These are phyloP conservation scores for Torulaspora indica DNA, from an alignment of 805 yeast species.

Conservation along the genomic window DNA sequence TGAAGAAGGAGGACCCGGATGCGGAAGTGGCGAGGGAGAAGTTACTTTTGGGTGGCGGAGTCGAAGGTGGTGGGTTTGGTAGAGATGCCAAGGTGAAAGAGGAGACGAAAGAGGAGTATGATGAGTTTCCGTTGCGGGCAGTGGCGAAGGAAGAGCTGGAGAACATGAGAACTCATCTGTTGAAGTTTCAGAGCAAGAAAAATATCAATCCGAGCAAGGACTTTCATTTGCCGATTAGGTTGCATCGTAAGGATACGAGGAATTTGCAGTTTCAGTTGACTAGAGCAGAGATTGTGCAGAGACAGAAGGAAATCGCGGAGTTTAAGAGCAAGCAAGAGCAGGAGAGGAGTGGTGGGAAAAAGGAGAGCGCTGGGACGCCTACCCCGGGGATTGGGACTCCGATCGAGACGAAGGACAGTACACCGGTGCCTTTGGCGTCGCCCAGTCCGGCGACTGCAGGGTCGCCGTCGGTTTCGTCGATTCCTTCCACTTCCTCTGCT, in stretches of 20 bases:
- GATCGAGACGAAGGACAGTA: neutral
- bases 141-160: conserved; percentile 67
- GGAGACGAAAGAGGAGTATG: conserved; percentile 33
- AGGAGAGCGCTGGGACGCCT: conserved; percentile 14
- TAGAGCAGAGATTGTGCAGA: conserved; percentile 65
- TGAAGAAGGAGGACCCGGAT: conserved; percentile 36
- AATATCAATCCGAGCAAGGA: conserved; percentile 65
- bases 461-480: conserved; percentile 2
- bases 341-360: conserved; percentile 32
- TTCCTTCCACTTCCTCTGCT: neutral
- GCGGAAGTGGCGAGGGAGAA: conserved; percentile 26
- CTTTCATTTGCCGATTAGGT: conserved; percentile 76
- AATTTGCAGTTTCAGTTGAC: conserved; percentile 83
- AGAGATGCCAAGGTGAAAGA: conserved; percentile 18
- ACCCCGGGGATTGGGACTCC: conserved; percentile 7
- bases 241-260: conserved; percentile 91
- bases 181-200: conserved; percentile 72
- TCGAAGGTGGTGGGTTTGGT: conserved; percentile 5
- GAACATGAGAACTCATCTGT: conserved; percentile 69
- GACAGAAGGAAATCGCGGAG: conserved; percentile 46
- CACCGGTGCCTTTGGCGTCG: conserved; percentile 3
- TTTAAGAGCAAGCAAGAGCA: conserved; percentile 35
- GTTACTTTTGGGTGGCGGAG: conserved; percentile 21
- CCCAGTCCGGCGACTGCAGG: conserved; percentile 6
- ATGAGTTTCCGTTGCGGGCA: conserved; percentile 52